These are phyloP conservation scores for Fusarium equiseti DNA, from an alignment of 2,329 filamentous ascomycete species.

Conservation along the genomic window DNA sequence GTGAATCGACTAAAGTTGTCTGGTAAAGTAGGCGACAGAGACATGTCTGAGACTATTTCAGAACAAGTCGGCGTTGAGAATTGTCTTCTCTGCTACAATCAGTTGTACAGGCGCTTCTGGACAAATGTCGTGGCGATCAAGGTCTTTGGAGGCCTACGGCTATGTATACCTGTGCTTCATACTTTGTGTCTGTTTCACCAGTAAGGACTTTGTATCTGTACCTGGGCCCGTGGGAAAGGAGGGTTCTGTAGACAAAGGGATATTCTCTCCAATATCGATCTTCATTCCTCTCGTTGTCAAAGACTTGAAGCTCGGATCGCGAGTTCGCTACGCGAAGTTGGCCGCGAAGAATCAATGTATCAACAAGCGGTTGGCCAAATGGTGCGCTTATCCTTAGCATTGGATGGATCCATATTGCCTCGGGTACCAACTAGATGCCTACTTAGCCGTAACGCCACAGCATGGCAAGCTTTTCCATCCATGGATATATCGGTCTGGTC, in stretches of 20 bases:
- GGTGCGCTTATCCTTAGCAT: not conserved
- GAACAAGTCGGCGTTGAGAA: slow-evolving; percentile 5
- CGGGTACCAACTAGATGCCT: not conserved
- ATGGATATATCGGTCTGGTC: not conserved
- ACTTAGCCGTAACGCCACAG: slow-evolving; percentile 4
- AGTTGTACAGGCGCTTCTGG: slow-evolving; percentile 24
- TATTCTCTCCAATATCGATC: not conserved
- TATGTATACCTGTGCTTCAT: slow-evolving; percentile 29
- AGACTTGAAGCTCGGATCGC: not conserved
- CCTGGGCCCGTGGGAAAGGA: slow-evolving; percentile 7
- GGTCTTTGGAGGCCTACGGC: slow-evolving; percentile 31
- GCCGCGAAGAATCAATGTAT: not conserved
- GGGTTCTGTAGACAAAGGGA: slow-evolving; percentile 2
- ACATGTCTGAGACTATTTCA: slow-evolving; percentile 37
- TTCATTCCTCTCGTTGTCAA: not conserved
- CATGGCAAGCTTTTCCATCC: slow-evolving; percentile 1
- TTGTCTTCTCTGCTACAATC: not conserved
- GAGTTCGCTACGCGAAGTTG: slow-evolving; percentile 6
- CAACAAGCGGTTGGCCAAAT: not conserved
- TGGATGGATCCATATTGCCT: not conserved
- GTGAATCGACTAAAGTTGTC: slow-evolving; percentile 9
- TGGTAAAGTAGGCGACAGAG: slow-evolving; percentile 2
- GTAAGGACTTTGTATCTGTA: slow-evolving; percentile 30
- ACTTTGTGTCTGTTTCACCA: slow-evolving; percentile 35
- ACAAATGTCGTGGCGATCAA: slow-evolving; percentile 17